Evolutionary conservation across 306 rosid species (phyloP).

Genomic region (Medicago arabica): DNA sequence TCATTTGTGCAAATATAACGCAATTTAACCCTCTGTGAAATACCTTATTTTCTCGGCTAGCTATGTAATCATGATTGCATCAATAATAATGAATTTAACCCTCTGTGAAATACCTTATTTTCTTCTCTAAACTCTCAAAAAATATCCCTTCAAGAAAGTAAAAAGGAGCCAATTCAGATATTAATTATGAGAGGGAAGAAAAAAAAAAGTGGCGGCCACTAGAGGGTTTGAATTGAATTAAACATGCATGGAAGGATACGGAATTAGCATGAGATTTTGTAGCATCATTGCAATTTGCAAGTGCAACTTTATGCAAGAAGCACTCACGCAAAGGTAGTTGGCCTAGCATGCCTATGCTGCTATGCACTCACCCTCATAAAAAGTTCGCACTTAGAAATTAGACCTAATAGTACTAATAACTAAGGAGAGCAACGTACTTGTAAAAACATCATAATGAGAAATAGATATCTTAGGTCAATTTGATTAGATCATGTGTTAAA

Average conservation of each 20-base stretch:
- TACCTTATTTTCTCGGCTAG: too few relatives aligned
- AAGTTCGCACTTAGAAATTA: not conserved
- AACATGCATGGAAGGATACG: slow-evolving; percentile 43
- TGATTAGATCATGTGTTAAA: too few relatives aligned
- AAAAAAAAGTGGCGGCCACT: not conserved
- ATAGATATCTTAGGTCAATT: too few relatives aligned
- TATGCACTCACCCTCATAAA: not conserved
- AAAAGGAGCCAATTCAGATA: not conserved
- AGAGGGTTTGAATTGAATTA: slow-evolving; percentile 31
- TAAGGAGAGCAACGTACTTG: not conserved
- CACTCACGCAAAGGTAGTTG: slow-evolving; percentile 35
- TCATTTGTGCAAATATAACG: too few relatives aligned
- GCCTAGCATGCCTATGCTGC: slow-evolving; percentile 25
- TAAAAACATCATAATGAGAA: too few relatives aligned
- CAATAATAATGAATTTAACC: too few relatives aligned
- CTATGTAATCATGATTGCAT: too few relatives aligned
- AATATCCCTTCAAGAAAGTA: too few relatives aligned
- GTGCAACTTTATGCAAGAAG: slow-evolving; percentile 35
- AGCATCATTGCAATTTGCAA: slow-evolving; percentile 26
- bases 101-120: too few relatives aligned
- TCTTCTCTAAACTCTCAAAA: too few relatives aligned
- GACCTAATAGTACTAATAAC: not conserved
- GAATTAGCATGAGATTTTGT: slow-evolving; percentile 28
- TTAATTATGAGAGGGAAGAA: not conserved
- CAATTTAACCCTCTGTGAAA: too few relatives aligned